Conservation (phyloP, 176 grass and related monocot species). For the Saccharum officinarum region DNA sequence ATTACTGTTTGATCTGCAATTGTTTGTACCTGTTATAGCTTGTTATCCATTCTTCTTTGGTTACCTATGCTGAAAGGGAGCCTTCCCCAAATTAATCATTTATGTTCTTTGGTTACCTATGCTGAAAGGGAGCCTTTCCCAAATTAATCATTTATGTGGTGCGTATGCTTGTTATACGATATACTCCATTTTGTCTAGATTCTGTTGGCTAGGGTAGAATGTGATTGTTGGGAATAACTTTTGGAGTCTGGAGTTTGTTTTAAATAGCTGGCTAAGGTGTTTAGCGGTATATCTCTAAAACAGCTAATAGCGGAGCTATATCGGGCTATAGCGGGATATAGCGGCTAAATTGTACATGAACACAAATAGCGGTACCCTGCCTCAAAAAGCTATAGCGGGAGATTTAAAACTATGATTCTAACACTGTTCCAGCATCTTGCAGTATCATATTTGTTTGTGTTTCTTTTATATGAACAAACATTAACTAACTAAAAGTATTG, state of each 20-base stretch:
- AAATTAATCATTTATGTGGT: background rate
- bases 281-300: too few relatives aligned
- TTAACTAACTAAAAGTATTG: background rate
- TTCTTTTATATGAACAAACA: background rate
- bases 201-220: background rate
- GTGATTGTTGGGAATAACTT: conserved; percentile 1
- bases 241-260: background rate
- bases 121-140: background rate
- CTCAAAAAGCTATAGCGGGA: too few relatives aligned
- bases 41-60: background rate
- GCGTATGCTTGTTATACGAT: background rate
- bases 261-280: too few relatives aligned
- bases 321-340: too few relatives aligned
- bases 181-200: background rate
- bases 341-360: too few relatives aligned
- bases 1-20: conserved; percentile 12
- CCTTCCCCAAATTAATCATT: background rate
- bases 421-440: background rate
- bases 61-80: background rate
- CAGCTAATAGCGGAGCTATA: too few relatives aligned
- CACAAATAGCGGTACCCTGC: too few relatives aligned
- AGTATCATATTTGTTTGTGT: conserved; percentile 6
- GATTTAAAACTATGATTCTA: conserved; percentile 25
- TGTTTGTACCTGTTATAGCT: conserved; percentile 9
- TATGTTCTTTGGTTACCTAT: background rate